Percentiles rank a stretch among this genome's conserved stretches.
phyloP scores from a whole-genome alignment of 2,329 filamentous ascomycete species.

The Emmonsiellopsis sp. region DNA sequence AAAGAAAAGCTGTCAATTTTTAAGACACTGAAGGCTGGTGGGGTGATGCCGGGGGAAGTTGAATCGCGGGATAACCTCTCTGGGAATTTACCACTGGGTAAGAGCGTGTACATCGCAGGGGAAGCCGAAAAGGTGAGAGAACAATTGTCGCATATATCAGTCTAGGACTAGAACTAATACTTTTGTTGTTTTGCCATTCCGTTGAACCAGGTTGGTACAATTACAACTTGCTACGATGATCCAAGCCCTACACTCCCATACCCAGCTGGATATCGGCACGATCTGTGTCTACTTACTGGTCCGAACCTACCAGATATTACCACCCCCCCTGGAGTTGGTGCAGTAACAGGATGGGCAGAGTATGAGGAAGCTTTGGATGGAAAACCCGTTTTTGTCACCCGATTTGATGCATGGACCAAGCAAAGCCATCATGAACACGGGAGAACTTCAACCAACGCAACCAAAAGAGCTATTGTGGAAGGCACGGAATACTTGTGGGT shows the following conservation, averaged over 20 bases:
- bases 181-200: too few relatives aligned
- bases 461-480: slow-evolving; percentile 1
- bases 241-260: slow-evolving; percentile 4
- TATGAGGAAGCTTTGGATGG: slow-evolving; percentile 7
- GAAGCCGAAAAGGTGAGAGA: slow-evolving; percentile 2
- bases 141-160: neutral
- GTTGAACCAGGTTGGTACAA: neutral
- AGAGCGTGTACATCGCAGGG: neutral
- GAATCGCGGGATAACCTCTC: neutral
- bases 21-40: too few relatives aligned
- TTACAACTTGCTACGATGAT: slow-evolving; percentile 6
- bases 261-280: slow-evolving; percentile 6
- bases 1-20: slow-evolving; percentile 1
- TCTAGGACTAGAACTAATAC: too few relatives aligned
- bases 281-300: slow-evolving; percentile 6
- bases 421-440: neutral
- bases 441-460: neutral
- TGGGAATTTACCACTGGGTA: neutral
- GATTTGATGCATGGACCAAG: neutral
- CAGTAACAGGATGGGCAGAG: slow-evolving; percentile 2
- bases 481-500: slow-evolving; percentile 9
- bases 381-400: slow-evolving; percentile 4
- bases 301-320: neutral
- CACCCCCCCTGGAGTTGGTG: neutral
- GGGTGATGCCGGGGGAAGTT: neutral